Percentiles rank a stretch among this genome's conserved stretches.
These are phyloP conservation scores for Ceratocystis harringtonii DNA, from an alignment of 2,329 filamentous ascomycete genomes.

Conservation along the genomic window DNA sequence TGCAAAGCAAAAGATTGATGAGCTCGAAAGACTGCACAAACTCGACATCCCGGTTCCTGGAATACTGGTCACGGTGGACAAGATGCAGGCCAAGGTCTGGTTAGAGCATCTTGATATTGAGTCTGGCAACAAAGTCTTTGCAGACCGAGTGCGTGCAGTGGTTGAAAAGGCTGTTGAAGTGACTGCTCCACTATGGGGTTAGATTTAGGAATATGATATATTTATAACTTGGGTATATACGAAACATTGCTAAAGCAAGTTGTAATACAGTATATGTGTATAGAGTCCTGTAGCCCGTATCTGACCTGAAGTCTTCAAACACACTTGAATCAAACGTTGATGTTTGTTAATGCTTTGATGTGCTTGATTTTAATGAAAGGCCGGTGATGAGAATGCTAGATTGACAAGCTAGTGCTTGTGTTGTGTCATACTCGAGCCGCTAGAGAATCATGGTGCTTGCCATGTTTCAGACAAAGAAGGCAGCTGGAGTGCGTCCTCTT, in stretches of 20 bases:
- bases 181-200: slow-evolving; percentile 57
- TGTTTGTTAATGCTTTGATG: too few relatives aligned
- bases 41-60: slow-evolving; percentile 85
- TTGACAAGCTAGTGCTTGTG: not conserved
- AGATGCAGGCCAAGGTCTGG: slow-evolving; percentile 78
- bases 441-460: not conserved
- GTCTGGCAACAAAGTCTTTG: slow-evolving; percentile 60
- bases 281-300: not conserved
- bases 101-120: slow-evolving; percentile 85
- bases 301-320: not conserved
- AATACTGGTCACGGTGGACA: slow-evolving; percentile 73
- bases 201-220: slow-evolving; percentile 14
- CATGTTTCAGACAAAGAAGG: not conserved
- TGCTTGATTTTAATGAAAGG: not conserved
- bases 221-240: not conserved
- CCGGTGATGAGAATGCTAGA: not conserved
- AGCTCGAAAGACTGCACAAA: slow-evolving; percentile 64
- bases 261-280: not conserved
- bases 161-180: slow-evolving; percentile 83
- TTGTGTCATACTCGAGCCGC: not conserved
- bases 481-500: not conserved
- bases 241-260: not conserved
- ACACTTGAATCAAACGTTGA: not conserved
- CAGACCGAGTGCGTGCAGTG: slow-evolving; percentile 73
- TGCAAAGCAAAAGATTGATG: slow-evolving; percentile 44